phyloP scores from a whole-genome alignment of 2,329 filamentous ascomycete species.

The Colletotrichum siamense region DNA sequence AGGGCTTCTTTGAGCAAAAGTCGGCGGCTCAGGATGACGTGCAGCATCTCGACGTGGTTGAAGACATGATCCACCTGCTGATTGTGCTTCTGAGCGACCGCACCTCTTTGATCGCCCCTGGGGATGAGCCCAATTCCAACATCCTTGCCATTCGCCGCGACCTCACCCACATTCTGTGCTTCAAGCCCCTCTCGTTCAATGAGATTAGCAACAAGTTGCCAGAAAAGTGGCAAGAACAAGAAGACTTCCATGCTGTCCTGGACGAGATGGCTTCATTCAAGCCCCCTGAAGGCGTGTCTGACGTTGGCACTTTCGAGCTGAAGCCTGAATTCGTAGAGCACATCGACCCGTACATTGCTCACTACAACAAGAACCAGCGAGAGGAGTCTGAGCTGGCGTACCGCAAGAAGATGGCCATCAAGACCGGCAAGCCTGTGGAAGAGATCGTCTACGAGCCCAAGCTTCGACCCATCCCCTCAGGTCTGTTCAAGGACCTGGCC shows the following conservation, averaged over 20 bases:
- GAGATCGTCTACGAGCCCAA: constrained; percentile 94
- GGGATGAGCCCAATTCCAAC: constrained; percentile 69
- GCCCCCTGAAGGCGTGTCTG: constrained; percentile 86
- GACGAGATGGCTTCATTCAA: constrained; percentile 90
- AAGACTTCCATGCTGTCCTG: constrained; percentile 84
- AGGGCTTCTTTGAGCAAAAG: constrained; percentile 77
- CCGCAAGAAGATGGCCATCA: constrained; percentile 85
- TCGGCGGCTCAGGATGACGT: constrained; percentile 80
- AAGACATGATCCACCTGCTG: constrained; percentile 93
- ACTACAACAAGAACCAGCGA: constrained; percentile 96
- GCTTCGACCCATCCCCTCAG: constrained; percentile 75
- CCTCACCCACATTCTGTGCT: constrained; percentile 92
- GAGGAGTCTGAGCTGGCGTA: constrained; percentile 94
- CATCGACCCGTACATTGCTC: constrained; percentile 93
- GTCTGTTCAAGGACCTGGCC: constrained; percentile 78
- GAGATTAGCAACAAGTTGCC: constrained; percentile 87
- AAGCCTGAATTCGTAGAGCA: constrained; percentile 85
- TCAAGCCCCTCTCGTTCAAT: constrained; percentile 94
- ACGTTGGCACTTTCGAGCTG: constrained; percentile 93
- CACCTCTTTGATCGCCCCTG: constrained; percentile 74
- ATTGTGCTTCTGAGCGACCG: constrained; percentile 92
- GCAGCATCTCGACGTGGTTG: constrained; percentile 90
- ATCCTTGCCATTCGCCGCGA: constrained; percentile 82
- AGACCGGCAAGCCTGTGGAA: constrained; percentile 78
- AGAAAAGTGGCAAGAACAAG: constrained; percentile 87